Base-by-base conservation (phyloP, 495 filamentous ascomycete genomes). In the Aeminium ludgeri region DNA sequence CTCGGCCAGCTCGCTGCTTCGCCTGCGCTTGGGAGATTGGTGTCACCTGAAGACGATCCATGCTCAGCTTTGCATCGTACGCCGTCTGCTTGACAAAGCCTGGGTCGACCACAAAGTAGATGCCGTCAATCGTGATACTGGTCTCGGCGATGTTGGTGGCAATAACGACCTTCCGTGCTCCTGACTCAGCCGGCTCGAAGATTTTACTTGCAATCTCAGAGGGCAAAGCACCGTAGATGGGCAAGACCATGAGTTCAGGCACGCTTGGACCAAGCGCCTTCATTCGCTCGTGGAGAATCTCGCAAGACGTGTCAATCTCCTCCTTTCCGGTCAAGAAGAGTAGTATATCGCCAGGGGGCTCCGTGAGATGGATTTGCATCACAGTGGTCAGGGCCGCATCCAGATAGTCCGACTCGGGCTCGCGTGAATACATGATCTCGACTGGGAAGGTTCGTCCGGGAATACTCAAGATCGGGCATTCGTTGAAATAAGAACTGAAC, bases 61-160 rank as follows among this genome's bases (percentile, higher is more conserved):
- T 96, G 19, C 89, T 87, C 1, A 96, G 73, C 57, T 96, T 95
- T 0, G 87, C 82, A 55, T 99, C 86, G 54, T 89, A 99, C 15
- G 82, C 85, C 49, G 92, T 93, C 53, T 96, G 86, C 65, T 96
- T 99, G 44, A 93, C 86, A 52, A 96, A 96, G 2, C 89, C 89
- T 6, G 89, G 87, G 54, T 99, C 89, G 29, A 99, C 73, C 25
- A 99, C 91, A 57, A 92, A 99, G 64, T 91, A 91, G 46, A 99
- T 92, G 30, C 82, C 77, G 57, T 96, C 89, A 43, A 99, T 95
- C 0, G 89, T 99, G 50, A 99, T 87, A 12, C 82, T 91, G 0
- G 89, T 99, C 54, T 99, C 89, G 0, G 89, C 89, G 54, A 99
- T 99, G 49, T 99, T 99, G 13, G 89, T 99, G 2, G 89, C 91